Evolutionary conservation across 2,329 filamentous ascomycete species (phyloP).

Genomic region (Exophiala oligosperma): DNA sequence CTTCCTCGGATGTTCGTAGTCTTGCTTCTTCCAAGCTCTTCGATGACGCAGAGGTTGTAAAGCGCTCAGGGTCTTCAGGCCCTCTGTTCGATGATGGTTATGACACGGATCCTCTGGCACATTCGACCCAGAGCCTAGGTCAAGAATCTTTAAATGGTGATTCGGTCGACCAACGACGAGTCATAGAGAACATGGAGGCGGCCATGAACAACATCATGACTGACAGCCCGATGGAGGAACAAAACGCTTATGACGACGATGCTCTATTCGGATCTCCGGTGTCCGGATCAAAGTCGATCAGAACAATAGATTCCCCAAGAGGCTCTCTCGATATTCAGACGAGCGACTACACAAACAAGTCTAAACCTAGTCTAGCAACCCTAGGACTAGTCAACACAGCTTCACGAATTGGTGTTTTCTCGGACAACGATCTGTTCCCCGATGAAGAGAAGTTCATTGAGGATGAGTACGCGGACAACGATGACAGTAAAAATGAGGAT

Average conservation of each 20-base stretch:
- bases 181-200: constrained; percentile 90
- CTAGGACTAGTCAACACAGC: constrained; percentile 86
- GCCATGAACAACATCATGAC: constrained; percentile 92
- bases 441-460: constrained; percentile 84
- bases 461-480: constrained; percentile 77
- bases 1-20: constrained; percentile 58
- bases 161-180: constrained; percentile 67
- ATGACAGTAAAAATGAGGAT: constrained; percentile 54
- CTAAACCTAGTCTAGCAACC: constrained; percentile 86
- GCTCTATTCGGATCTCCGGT: constrained; percentile 38
- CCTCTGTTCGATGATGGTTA: constrained; percentile 80
- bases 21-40: constrained; percentile 44
- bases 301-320: constrained; percentile 61
- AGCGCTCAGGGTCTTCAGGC: constrained; percentile 36
- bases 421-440: constrained; percentile 84
- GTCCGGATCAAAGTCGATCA: constrained; percentile 53
- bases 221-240: constrained; percentile 58
- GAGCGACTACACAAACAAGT: constrained; percentile 49
- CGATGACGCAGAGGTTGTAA: constrained; percentile 39
- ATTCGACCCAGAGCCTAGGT: constrained; percentile 79
- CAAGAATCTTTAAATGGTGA: constrained; percentile 60
- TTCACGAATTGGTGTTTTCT: constrained; percentile 87
- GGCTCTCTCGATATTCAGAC: constrained; percentile 61
- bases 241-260: constrained; percentile 38
- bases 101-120: constrained; percentile 67